Evolutionary conservation across 352 stramenopile species (phyloP), one percentile per base, ranked within the genome.

Genomic region (Lagenidium giganteum): DNA sequence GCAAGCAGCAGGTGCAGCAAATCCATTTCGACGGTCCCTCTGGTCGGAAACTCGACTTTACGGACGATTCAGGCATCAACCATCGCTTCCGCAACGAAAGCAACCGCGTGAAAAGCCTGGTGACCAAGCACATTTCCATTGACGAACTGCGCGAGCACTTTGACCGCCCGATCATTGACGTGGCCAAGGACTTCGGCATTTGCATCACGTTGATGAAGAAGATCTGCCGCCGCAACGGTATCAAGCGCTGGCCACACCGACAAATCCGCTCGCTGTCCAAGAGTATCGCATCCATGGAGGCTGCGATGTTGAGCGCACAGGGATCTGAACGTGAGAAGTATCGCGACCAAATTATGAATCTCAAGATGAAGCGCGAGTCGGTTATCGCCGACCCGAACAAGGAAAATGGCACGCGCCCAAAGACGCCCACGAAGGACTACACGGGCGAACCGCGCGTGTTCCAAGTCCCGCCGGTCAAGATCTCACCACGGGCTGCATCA

Each of bases 171-270:
- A 92, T 94, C 55, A 87, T 92, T 33, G 82, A 94, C 36, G 82
- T 94, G n/a, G 82, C 82, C 18, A 89, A 91, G 58, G 74, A 90
- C 46, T 94, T 94, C 71, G 82, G 82, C 22, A 91, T 94, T 33
- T 94, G 82, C 53, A 94, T 94, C 57, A 94, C 82, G 47, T 68
- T 94, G 30, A 94, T 94, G 82, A 94, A 84, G 57, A 84, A 84
- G 47, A 79, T 84, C 35, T 84, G 71, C 21, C 65, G 71, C 9
- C 68, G 69, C 44, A 84, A 84, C 45, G 71, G 71, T 26, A 84
- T 84, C 54, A 84, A 84, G 44, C 71, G 71, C 26, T 84, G 71
- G 71, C 71, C 71, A 25, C 71, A 84, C 45, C 68, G 71, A 24
- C 71, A 82, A 54, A 84, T 84, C 50, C 79, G 82, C 12, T 91